Conservation (phyloP, 228 moss, liverwort and hornwort species). For the Sphagnum fallax region DNA sequence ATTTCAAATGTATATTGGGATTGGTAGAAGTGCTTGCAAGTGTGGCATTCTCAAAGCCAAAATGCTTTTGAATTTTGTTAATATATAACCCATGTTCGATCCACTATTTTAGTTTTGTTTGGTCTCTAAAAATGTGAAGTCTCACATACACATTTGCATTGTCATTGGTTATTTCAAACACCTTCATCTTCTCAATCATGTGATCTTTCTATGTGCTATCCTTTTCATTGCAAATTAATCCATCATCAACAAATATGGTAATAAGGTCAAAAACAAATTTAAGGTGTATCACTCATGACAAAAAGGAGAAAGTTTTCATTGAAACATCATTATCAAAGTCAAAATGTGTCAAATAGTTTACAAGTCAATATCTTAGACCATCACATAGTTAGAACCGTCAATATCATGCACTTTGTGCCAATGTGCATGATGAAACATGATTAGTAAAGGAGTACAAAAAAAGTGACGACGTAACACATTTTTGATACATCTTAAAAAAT, state of each 20-base stretch:
- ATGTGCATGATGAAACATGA: no score
- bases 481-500: no score
- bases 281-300: no score
- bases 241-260: background rate
- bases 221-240: background rate
- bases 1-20: background rate
- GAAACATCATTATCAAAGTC: no score
- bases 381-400: no score
- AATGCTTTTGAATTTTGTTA: background rate
- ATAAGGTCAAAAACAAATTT: no score
- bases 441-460: no score
- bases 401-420: no score
- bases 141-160: background rate
- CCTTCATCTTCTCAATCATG: background rate
- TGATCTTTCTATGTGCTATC: background rate
- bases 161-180: background rate
- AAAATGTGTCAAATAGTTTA: no score
- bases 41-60: background rate
- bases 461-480: no score
- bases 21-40: background rate
- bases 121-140: background rate
- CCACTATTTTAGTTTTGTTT: background rate
- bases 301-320: no score
- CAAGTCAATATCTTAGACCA: no score
- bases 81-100: background rate